Evolutionary conservation across 495 filamentous ascomycete genomes (phyloP).

Genomic region (Evernia prunastri): DNA sequence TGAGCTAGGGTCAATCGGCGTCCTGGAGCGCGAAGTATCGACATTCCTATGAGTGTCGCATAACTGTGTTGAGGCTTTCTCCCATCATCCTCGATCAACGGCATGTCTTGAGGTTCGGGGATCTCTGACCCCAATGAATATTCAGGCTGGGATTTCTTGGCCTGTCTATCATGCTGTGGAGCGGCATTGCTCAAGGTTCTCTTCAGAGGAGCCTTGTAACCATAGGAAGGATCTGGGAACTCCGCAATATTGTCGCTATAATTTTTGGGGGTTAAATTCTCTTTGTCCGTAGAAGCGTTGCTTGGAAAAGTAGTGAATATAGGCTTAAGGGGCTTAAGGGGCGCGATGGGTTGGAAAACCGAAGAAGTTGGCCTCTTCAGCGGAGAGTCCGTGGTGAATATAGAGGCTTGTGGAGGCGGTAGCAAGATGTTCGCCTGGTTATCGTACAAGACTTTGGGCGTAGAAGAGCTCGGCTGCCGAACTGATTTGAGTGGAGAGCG

Average conservation of each 20-base stretch:
- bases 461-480: slow-evolving; percentile 42
- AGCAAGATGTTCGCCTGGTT: slow-evolving; percentile 55
- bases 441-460: slow-evolving; percentile 35
- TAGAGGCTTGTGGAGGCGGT: slow-evolving; percentile 58
- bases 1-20: slow-evolving; percentile 85
- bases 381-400: slow-evolving; percentile 75
- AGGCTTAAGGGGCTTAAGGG: slow-evolving; percentile 52
- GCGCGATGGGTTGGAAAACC: slow-evolving; percentile 46
- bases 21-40: slow-evolving; percentile 80
- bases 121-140: slow-evolving; percentile 44
- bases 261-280: slow-evolving; percentile 51
- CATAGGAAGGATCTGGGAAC: slow-evolving; percentile 51
- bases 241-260: slow-evolving; percentile 47
- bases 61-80: slow-evolving; percentile 87
- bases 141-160: slow-evolving; percentile 55
- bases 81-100: slow-evolving; percentile 76
- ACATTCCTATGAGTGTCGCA: slow-evolving; percentile 93
- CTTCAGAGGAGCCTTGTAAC: slow-evolving; percentile 56
- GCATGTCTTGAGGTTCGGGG: slow-evolving; percentile 70
- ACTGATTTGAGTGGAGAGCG: slow-evolving; percentile 53
- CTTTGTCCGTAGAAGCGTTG: slow-evolving; percentile 50
- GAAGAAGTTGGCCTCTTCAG: slow-evolving; percentile 66
- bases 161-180: slow-evolving; percentile 61
- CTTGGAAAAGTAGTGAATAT: slow-evolving; percentile 58
- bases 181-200: slow-evolving; percentile 65